Conservation (phyloP, 1,139 yeast species). For the Candida frijolesensis region DNA sequence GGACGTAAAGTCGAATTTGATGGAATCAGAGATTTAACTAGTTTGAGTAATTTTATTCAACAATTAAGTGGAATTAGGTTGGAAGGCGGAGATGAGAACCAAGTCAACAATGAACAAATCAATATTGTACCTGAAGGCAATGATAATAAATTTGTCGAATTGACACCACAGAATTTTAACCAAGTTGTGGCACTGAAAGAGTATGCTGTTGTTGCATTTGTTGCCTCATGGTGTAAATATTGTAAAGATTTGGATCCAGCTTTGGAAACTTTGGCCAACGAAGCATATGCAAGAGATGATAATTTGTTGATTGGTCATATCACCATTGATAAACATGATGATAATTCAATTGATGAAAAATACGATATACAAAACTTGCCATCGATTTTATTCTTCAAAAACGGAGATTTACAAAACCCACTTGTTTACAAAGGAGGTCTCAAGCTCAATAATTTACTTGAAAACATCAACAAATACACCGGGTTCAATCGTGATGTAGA, state of each 20-base stretch:
- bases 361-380: conserved; percentile 55
- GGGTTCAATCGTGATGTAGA: conserved; percentile 51
- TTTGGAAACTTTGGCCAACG: conserved; percentile 36
- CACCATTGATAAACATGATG: conserved; percentile 44
- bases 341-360: conserved; percentile 29
- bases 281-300: conserved; percentile 31
- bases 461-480: conserved; percentile 51
- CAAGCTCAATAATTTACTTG: conserved; percentile 41
- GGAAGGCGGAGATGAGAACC: conserved; percentile 17
- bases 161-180: conserved; percentile 39
- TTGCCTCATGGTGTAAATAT: conserved; percentile 37
- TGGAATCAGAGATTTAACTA: conserved; percentile 50
- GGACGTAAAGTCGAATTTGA: conserved; percentile 50
- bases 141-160: conserved; percentile 23
- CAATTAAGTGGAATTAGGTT: conserved; percentile 33
- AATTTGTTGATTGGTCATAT: conserved; percentile 17
- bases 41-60: conserved; percentile 50
- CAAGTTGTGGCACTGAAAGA: conserved; percentile 29
- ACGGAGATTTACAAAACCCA: conserved; percentile 46
- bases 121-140: conserved; percentile 10
- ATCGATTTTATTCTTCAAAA: conserved; percentile 51
- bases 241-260: conserved; percentile 29
- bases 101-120: conserved; percentile 9
- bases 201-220: conserved; percentile 36
- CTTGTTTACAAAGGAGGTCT: conserved; percentile 39